A percentile compares a stretch with the other conserved stretches of the same genome.
phyloP scores from a whole-genome alignment of 257 asterid species.

The Cordia subcordata region DNA sequence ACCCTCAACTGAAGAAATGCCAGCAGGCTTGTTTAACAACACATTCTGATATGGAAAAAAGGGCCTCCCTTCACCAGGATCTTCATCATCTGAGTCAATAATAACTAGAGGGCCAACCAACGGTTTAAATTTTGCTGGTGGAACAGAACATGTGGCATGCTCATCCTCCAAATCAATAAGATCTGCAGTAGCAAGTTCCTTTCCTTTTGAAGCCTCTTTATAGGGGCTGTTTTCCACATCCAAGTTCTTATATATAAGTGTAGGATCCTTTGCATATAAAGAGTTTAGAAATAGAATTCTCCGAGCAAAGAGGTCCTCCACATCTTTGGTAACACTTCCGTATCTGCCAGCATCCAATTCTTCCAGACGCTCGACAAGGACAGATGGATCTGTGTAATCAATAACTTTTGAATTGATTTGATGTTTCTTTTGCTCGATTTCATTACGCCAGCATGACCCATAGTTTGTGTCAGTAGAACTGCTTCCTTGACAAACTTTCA shows the following conservation, averaged over 20 bases:
- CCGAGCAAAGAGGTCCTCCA: conserved; percentile 43
- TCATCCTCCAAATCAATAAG: conserved; percentile 5
- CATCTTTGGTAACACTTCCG: conserved; percentile 63
- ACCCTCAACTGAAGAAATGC: background rate
- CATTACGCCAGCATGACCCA: conserved; percentile 45
- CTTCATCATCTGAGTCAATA: conserved; percentile 74
- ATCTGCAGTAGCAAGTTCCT: conserved; percentile 9
- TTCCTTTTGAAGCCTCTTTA: conserved; percentile 13
- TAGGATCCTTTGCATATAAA: conserved; percentile 31
- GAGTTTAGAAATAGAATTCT: conserved; percentile 31
- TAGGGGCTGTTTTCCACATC: conserved; percentile 21
- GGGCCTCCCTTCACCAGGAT: conserved; percentile 16
- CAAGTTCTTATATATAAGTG: conserved; percentile 22
- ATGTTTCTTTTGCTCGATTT: conserved; percentile 21
- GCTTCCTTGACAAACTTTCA: conserved; percentile 28
- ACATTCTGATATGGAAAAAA: conserved; percentile 2
- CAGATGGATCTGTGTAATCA: conserved; percentile 42
- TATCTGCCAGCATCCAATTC: conserved; percentile 48
- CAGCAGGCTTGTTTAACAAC: background rate
- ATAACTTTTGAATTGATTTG: conserved; percentile 18
- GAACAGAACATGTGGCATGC: conserved; percentile 19
- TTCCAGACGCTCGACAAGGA: conserved; percentile 17
- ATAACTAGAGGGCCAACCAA: conserved; percentile 40
- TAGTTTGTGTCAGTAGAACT: conserved; percentile 12
- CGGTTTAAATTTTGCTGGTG: conserved; percentile 26